Evolutionary conservation across 2,329 filamentous ascomycete species (phyloP).

Genomic region (Clonostachys rhizophaga): DNA sequence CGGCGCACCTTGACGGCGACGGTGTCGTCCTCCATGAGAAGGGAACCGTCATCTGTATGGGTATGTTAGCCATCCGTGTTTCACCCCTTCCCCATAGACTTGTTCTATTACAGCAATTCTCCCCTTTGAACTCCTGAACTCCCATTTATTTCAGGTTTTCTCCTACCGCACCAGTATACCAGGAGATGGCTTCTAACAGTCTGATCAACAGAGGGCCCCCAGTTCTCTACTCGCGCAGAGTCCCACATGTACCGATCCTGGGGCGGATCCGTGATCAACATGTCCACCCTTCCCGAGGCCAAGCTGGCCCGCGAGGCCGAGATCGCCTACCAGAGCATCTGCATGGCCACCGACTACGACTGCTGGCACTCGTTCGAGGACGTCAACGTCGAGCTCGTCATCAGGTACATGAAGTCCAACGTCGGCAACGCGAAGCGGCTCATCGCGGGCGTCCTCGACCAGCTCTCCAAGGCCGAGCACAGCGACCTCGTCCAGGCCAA

Average conservation of each 20-base stretch:
- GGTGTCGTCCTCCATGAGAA: conserved; percentile 79
- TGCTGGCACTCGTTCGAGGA: conserved; percentile 86
- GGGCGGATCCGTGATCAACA: conserved; percentile 96
- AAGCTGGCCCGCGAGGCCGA: conserved; percentile 96
- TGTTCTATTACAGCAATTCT: not conserved
- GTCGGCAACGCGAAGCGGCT: conserved; percentile 80
- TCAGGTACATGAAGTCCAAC: conserved; percentile 94
- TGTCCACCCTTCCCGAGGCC: conserved; percentile 91
- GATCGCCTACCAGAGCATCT: conserved; percentile 96
- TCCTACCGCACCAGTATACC: not conserved
- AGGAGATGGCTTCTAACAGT: not conserved
- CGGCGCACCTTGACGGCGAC: conserved; percentile 71
- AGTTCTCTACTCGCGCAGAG: conserved; percentile 95
- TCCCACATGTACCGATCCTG: conserved; percentile 91
- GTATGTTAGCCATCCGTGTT: conserved; percentile 36
- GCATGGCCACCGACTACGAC: conserved; percentile 99
- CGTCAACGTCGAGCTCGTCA: conserved; percentile 95
- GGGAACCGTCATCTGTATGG: conserved; percentile 89
- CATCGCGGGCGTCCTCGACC: conserved; percentile 82
- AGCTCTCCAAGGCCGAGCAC: conserved; percentile 75
- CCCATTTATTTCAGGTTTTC: not conserved
- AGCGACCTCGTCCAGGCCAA: conserved; percentile 71
- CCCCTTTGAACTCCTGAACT: not conserved
- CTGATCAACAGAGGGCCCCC: conserved; percentile 71
- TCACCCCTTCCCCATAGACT: not conserved